These are phyloP conservation scores for Claviceps sp. DNA, from an alignment of 2,329 filamentous ascomycete species.

Conservation along the genomic window DNA sequence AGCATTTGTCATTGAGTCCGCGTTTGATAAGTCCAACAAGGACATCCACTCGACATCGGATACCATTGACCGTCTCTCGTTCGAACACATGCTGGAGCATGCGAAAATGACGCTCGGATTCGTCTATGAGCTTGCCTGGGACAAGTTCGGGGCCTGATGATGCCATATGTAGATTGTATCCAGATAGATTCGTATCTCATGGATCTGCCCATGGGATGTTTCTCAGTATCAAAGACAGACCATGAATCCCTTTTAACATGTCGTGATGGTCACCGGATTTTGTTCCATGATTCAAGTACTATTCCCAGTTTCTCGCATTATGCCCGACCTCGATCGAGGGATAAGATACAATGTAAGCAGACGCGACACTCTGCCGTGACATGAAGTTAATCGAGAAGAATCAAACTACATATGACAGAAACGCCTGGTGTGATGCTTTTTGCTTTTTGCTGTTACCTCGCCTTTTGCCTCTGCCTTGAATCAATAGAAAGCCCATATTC, in stretches of 20 bases:
- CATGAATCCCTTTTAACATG: no score
- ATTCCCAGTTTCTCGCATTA: no score
- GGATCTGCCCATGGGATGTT: no score
- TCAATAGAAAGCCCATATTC: neutral
- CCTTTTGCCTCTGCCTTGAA: neutral
- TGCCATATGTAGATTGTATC: neutral
- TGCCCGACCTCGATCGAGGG: no score
- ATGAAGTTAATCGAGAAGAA: neutral
- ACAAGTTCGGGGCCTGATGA: slow-evolving; percentile 37
- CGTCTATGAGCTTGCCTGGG: slow-evolving; percentile 72
- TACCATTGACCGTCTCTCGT: slow-evolving; percentile 58
- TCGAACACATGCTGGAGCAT: slow-evolving; percentile 87
- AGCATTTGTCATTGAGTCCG: slow-evolving; percentile 64
- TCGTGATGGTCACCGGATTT: no score
- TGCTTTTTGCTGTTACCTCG: no score
- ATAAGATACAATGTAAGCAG: no score
- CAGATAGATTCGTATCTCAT: no score
- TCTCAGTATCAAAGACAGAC: no score
- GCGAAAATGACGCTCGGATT: slow-evolving; percentile 72
- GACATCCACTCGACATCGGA: slow-evolving; percentile 61
- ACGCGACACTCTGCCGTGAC: neutral
- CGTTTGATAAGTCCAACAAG: slow-evolving; percentile 51
- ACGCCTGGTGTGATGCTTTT: neutral
- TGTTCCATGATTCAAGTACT: no score
- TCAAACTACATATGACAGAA: neutral